These are phyloP conservation scores for Candida succiphila DNA, from an alignment of 805 yeast species.

Conservation along the genomic window DNA sequence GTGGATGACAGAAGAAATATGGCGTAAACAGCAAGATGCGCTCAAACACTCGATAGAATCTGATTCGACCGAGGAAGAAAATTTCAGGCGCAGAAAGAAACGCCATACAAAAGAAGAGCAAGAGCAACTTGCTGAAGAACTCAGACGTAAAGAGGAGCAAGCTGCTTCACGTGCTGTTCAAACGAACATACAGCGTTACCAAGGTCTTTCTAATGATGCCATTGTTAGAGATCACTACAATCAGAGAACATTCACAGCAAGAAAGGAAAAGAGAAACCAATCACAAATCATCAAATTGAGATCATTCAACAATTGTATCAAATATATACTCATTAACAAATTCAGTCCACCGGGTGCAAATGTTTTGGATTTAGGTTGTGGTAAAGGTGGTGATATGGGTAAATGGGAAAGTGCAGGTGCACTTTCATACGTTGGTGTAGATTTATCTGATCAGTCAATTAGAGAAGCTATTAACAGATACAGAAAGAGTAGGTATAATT, in stretches of 20 bases:
- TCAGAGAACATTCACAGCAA: conserved; percentile 65
- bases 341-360: conserved; percentile 43
- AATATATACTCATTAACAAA: conserved; percentile 73
- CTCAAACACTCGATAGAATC: conserved; percentile 2
- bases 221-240: conserved; percentile 81
- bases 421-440: conserved; percentile 79
- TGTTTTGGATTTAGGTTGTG: conserved; percentile 87
- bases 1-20: conserved; percentile 24
- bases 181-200: conserved; percentile 4
- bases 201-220: conserved; percentile 35
- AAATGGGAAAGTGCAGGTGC: conserved; percentile 76
- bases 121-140: conserved; percentile 10
- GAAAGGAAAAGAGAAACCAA: conserved; percentile 47
- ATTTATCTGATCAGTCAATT: conserved; percentile 82
- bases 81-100: conserved; percentile 20
- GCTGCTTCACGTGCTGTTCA: conserved; percentile 14
- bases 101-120: conserved; percentile 13
- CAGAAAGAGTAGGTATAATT: conserved; percentile 33
- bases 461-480: conserved; percentile 77
- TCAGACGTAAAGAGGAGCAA: conserved; percentile 21
- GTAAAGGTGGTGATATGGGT: conserved; percentile 94
- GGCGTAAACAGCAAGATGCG: conserved; percentile 11
- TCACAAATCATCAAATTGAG: conserved; percentile 84
- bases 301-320: conserved; percentile 86
- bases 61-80: conserved; percentile 1